A percentile compares a stretch with the other conserved stretches of the same genome.
phyloP scores from a whole-genome alignment of 345 rosid species.

The Geranium rotundifolium region DNA sequence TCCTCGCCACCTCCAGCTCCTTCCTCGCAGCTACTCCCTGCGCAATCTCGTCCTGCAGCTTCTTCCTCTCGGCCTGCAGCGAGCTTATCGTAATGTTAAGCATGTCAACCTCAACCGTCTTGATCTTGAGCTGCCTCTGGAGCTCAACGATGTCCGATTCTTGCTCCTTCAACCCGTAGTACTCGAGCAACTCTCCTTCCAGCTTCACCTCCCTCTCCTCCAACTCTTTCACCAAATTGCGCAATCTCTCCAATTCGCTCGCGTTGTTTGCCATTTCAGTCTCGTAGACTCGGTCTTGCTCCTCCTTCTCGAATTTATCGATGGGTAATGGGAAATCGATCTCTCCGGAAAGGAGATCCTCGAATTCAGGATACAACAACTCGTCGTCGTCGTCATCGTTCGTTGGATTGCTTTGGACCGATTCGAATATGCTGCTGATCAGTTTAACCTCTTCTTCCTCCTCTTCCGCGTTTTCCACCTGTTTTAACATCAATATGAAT shows the following conservation, averaged over 20 bases:
- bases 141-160: constrained; percentile 61
- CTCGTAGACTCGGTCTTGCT: constrained; percentile 48
- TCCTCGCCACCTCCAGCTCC: constrained; percentile 71
- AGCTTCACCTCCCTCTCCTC: constrained; percentile 94
- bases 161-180: constrained; percentile 88
- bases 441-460: constrained; percentile 89
- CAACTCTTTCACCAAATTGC: constrained; percentile 56
- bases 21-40: constrained; percentile 38
- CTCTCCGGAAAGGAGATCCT: constrained; percentile 69
- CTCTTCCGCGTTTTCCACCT: constrained; percentile 42
- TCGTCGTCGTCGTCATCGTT: constrained; percentile 49
- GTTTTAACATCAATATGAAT: too few species aligned
- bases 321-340: constrained; percentile 56
- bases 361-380: constrained; percentile 55
- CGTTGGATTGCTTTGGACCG: constrained; percentile 27
- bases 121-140: constrained; percentile 86
- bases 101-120: constrained; percentile 89
- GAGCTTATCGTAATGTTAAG: constrained; percentile 78
- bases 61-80: constrained; percentile 74
- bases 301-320: constrained; percentile 39
- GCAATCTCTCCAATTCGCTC: constrained; percentile 64
- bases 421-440: constrained; percentile 66
- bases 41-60: constrained; percentile 69
- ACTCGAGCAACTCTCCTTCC: constrained; percentile 86
- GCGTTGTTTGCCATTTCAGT: constrained; percentile 65